A percentile compares a stretch with the other conserved stretches of the same genome.
Evolutionary conservation across 805 yeast species (phyloP).

Genomic region (Deakozyma indianensis): DNA sequence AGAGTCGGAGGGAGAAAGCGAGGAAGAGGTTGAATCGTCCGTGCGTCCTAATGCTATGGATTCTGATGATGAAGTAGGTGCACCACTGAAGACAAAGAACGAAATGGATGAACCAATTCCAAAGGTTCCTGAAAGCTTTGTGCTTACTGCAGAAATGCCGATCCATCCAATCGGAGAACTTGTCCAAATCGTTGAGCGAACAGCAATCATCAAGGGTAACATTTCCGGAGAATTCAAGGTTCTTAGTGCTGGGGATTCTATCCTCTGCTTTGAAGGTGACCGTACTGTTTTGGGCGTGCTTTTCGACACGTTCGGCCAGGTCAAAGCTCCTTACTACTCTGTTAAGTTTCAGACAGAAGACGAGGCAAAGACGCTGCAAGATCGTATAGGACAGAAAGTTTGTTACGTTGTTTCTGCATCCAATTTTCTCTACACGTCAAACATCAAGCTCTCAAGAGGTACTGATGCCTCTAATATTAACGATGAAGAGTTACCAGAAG

Average conservation of each 20-base stretch:
- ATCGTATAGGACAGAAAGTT: constrained; percentile 40
- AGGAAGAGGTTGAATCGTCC: neutral
- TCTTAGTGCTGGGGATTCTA: constrained; percentile 56
- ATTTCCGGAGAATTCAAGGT: constrained; percentile 76
- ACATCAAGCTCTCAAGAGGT: constrained; percentile 59
- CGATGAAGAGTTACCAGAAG: constrained; percentile 88
- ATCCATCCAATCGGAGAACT: constrained; percentile 62
- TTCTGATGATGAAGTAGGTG: constrained; percentile 11
- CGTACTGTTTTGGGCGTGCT: constrained; percentile 58
- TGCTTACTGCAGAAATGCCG: constrained; percentile 42
- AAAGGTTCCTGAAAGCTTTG: constrained; percentile 50
- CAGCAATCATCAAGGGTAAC: constrained; percentile 56
- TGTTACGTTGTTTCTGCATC: constrained; percentile 73
- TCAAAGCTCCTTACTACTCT: constrained; percentile 68
- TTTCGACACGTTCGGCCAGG: constrained; percentile 80
- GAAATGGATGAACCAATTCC: constrained; percentile 67
- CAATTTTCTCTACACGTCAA: constrained; percentile 61
- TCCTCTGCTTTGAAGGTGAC: constrained; percentile 58
- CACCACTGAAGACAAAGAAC: constrained; percentile 64
- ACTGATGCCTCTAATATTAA: constrained; percentile 90
- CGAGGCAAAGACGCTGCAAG: constrained; percentile 32
- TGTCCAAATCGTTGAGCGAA: constrained; percentile 53
- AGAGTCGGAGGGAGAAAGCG: constrained; percentile 1
- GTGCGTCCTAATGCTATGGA: neutral
- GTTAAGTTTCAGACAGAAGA: constrained; percentile 47